A percentile compares a stretch with the other conserved stretches of the same genome.
These are phyloP conservation scores for Malus hybrid DNA, from an alignment of 331 rosid genomes.

Conservation along the genomic window DNA sequence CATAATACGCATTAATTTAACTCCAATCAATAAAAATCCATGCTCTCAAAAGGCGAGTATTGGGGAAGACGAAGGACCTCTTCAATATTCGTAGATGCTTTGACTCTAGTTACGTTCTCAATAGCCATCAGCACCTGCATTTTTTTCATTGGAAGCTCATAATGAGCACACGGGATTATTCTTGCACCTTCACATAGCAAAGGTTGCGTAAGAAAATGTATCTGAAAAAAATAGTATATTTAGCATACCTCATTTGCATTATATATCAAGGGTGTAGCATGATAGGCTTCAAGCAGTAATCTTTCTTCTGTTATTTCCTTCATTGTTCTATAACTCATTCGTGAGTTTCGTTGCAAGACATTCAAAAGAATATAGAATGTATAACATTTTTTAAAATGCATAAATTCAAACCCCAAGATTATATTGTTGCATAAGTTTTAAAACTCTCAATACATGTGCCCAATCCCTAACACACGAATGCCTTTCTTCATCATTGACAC, in stretches of 20 bases:
- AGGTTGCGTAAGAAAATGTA: not conserved
- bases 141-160: not conserved
- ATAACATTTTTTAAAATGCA: no score
- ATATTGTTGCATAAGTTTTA: no score
- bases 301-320: slow-evolving; percentile 69
- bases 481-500: no score
- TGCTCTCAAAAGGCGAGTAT: no score
- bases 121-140: slow-evolving; percentile 70
- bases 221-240: not conserved
- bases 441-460: no score
- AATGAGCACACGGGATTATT: not conserved
- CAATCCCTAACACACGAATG: no score
- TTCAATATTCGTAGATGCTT: no score
- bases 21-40: no score
- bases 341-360: slow-evolving; percentile 58
- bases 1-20: no score
- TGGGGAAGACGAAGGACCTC: no score
- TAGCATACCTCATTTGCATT: slow-evolving; percentile 60
- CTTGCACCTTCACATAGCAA: no score
- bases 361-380: slow-evolving; percentile 8
- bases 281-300: slow-evolving; percentile 45
- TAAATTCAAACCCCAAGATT: no score
- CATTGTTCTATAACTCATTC: slow-evolving; percentile 60
- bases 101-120: slow-evolving; percentile 35
- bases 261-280: slow-evolving; percentile 48